These are phyloP conservation scores for Suillus lakei DNA, from an alignment of 768 basidiomycete species.

Conservation along the genomic window DNA sequence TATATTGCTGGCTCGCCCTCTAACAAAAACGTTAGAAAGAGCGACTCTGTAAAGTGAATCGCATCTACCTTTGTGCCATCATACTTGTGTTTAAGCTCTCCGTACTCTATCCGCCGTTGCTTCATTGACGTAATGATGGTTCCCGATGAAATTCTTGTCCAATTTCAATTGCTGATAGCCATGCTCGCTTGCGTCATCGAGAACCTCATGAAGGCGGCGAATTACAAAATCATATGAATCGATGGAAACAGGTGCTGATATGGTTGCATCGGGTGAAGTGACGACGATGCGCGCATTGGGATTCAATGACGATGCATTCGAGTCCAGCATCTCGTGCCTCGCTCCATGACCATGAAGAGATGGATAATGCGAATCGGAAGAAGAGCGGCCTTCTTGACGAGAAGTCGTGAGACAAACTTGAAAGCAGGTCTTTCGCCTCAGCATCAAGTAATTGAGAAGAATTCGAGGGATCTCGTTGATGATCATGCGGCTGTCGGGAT, in stretches of 20 bases:
- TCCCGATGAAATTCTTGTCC: conserved; percentile 75
- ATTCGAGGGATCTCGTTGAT: background rate
- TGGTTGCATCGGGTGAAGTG: conserved; percentile 45
- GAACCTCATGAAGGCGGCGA: conserved; percentile 60
- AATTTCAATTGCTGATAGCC: conserved; percentile 67
- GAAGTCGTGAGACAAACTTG: conserved; percentile 18
- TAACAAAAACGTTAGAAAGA: conserved; percentile 36
- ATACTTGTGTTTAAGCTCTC: conserved; percentile 73
- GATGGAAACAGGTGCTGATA: conserved; percentile 25
- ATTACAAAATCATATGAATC: conserved; percentile 53
- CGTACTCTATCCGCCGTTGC: conserved; percentile 60
- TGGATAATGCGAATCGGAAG: conserved; percentile 37
- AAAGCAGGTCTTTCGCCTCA: conserved; percentile 19
- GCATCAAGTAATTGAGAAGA: conserved; percentile 5
- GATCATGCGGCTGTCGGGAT: background rate
- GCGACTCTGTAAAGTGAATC: background rate
- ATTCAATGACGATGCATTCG: conserved; percentile 28
- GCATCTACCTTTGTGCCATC: conserved; percentile 85
- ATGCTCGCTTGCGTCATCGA: conserved; percentile 63
- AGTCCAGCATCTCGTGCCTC: conserved; percentile 30
- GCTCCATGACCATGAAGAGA: conserved; percentile 14
- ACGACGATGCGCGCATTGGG: conserved; percentile 46
- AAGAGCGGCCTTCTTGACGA: conserved; percentile 28
- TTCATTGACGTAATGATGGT: conserved; percentile 71
- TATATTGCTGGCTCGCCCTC: conserved; percentile 91